Evolutionary conservation across 1,139 yeast genomes (phyloP).

Genomic region (Hyphopichia khmerensis): DNA sequence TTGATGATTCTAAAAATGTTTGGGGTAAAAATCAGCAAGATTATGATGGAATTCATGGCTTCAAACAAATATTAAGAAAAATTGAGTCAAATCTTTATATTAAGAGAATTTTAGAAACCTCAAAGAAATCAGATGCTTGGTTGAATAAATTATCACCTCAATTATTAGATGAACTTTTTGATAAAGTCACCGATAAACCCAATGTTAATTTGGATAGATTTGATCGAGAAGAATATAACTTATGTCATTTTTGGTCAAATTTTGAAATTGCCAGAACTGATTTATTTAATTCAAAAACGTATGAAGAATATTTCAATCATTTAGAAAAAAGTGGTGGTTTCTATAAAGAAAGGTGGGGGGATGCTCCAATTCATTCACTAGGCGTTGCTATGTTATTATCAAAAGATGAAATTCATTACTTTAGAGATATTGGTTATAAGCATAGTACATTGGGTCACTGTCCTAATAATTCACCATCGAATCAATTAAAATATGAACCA

Average conservation of each 20-base stretch:
- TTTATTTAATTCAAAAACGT: conserved; percentile 62
- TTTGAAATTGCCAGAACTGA: conserved; percentile 86
- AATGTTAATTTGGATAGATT: conserved; percentile 49
- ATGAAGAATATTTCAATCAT: conserved; percentile 62
- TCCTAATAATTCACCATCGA: conserved; percentile 59
- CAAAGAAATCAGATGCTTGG: conserved; percentile 23
- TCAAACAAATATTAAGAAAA: conserved; percentile 21
- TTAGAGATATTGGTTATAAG: conserved; percentile 84
- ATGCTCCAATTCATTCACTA: conserved; percentile 87
- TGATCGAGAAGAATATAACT: conserved; percentile 67
- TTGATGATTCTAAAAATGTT: conserved; percentile 27
- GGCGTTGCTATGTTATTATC: conserved; percentile 75
- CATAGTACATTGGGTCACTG: conserved; percentile 83
- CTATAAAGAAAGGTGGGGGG: conserved; percentile 91
- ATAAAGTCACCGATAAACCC: conserved; percentile 28
- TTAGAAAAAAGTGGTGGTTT: conserved; percentile 78
- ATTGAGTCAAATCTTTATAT: conserved; percentile 29
- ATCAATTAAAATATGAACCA: conserved; percentile 46
- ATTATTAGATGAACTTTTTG: conserved; percentile 24
- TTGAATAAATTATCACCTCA: conserved; percentile 26
- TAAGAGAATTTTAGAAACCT: conserved; percentile 19
- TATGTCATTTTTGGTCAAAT: conserved; percentile 93
- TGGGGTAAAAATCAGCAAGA: conserved; percentile 19
- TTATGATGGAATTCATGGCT: conserved; percentile 20
- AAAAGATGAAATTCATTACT: conserved; percentile 73